Base-by-base conservation (phyloP, 495 filamentous ascomycete genomes). In the Halenospora varia region DNA sequence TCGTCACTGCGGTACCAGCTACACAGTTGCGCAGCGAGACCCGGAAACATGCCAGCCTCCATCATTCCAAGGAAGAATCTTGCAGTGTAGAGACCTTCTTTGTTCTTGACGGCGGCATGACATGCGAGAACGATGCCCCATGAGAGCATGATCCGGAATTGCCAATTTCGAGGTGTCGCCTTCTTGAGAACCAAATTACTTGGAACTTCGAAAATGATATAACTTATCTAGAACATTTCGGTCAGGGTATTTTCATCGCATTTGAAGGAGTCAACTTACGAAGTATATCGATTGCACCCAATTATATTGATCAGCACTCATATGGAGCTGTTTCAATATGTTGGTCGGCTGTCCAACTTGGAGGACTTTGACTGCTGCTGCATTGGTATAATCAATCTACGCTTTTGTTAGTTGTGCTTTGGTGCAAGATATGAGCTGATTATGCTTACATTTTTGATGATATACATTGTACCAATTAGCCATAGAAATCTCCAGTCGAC, bases 1-100 rank as follows among this genome's bases (percentile, higher is more conserved):
- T 84, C 81, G 2, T 75, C 73, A 50, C 51, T 26, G 53, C 39
- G 35, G 52, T 89, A 90, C 88, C 88, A 91, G 65, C 84, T 82
- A 2, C 85, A 87, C 26, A 89, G 77, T 58, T 88, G 84, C 59
- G 88, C 89, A 2, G 84, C 80, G 20, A 85, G 81, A 13, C 84
- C 88, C 1, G 88, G 88, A 65, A 86, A 90, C 10, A 90, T 69
- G 22, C 88, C 83, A 3, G 85, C 82, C 67, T 87, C 85, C 1
- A 83, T 71, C 20, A 89, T 71, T 8, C 88, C 88, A 3, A 91
- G 70, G 44, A 87, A 84, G 13, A 88, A 64, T 2, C 88, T 79
- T 9, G 83, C 75, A n/a, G 75, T 70, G 17, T 88, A 68, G 2
- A 92, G 69, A 1, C 84, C 82, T 1, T 70, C 59, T 62, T 77